phyloP scores from a whole-genome alignment of 306 rosid genomes.

The Bauhinia variegata region DNA sequence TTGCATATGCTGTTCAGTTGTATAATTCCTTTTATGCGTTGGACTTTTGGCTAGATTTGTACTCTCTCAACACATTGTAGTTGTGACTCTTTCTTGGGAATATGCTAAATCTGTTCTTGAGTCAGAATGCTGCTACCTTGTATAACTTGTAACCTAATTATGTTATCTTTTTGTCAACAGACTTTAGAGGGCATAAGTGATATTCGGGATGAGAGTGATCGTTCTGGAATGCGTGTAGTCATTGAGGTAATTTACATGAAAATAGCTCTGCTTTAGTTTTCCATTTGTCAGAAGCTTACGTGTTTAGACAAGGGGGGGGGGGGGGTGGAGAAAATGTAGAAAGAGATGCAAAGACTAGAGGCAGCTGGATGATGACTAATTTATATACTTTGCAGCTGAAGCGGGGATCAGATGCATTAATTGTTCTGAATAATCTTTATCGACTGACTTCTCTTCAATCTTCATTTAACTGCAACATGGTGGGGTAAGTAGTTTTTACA shows the following conservation, averaged over 20 bases:
- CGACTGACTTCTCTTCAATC: constrained; percentile 88
- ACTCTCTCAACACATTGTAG: background rate
- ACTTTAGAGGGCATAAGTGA: constrained; percentile 87
- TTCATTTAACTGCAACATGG: constrained; percentile 95
- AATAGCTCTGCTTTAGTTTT: constrained; percentile 6
- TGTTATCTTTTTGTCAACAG: constrained; percentile 46
- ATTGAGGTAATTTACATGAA: constrained; percentile 66
- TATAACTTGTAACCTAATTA: constrained; percentile 14
- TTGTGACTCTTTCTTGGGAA: background rate
- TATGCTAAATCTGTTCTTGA: constrained; percentile 3
- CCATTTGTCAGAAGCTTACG: constrained; percentile 3
- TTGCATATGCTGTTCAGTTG: background rate
- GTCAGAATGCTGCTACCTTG: constrained; percentile 15
- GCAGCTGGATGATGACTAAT: constrained; percentile 20
- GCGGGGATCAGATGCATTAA: constrained; percentile 84
- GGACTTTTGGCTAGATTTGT: background rate
- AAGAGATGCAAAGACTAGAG: background rate
- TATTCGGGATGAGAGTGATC: constrained; percentile 96
- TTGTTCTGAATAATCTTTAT: constrained; percentile 84
- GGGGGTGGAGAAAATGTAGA: background rate
- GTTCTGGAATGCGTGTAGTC: constrained; percentile 94
- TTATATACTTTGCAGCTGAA: constrained; percentile 66
- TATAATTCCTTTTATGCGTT: background rate
- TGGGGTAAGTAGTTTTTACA: constrained; percentile 71
- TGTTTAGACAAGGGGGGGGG: background rate